These are phyloP conservation scores for Hamigera avellanea DNA, from an alignment of 495 filamentous ascomycete species.

Conservation along the genomic window DNA sequence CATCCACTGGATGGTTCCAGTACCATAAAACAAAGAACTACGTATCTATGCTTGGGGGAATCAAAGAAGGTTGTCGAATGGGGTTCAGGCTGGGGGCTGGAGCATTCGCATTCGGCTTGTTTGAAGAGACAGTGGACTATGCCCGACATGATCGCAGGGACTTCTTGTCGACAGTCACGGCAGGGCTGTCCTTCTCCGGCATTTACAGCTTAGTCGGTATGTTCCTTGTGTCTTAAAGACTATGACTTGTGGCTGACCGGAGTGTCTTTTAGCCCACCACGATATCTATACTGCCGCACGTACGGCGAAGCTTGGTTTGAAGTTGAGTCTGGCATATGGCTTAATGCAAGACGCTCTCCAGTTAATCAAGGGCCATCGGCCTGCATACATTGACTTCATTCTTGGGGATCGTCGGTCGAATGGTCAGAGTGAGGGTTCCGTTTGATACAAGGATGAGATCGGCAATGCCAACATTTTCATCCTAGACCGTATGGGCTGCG, in stretches of 20 bases:
- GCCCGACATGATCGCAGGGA: conserved; percentile 55
- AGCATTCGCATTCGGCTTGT: conserved; percentile 52
- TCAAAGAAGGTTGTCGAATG: conserved; percentile 67
- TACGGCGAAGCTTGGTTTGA: conserved; percentile 68
- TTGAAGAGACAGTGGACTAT: conserved; percentile 77
- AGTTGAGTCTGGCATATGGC: conserved; percentile 69
- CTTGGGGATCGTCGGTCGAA: conserved; percentile 26
- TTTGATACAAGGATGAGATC: conserved; percentile 6
- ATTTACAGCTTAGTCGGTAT: conserved; percentile 79
- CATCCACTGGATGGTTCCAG: conserved; percentile 82
- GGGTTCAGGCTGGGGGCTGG: conserved; percentile 58
- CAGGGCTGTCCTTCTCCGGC: conserved; percentile 71
- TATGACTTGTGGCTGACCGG: conserved; percentile 1
- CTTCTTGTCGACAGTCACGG: conserved; percentile 62
- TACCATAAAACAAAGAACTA: conserved; percentile 99
- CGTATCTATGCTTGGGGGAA: conserved; percentile 57
- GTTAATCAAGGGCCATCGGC: conserved; percentile 51
- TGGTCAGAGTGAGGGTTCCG: conserved; percentile 4
- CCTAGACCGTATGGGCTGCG: too few species aligned
- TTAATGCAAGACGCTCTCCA: conserved; percentile 63
- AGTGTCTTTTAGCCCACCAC: conserved; percentile 53
- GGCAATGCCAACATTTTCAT: too few species aligned
- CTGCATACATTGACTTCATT: conserved; percentile 62
- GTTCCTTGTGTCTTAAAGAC: conserved; percentile 13
- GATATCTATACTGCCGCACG: conserved; percentile 72